Evolutionary conservation across 2,329 filamentous ascomycete genomes (phyloP).

Genomic region (Coleophoma eucalyptorum): DNA sequence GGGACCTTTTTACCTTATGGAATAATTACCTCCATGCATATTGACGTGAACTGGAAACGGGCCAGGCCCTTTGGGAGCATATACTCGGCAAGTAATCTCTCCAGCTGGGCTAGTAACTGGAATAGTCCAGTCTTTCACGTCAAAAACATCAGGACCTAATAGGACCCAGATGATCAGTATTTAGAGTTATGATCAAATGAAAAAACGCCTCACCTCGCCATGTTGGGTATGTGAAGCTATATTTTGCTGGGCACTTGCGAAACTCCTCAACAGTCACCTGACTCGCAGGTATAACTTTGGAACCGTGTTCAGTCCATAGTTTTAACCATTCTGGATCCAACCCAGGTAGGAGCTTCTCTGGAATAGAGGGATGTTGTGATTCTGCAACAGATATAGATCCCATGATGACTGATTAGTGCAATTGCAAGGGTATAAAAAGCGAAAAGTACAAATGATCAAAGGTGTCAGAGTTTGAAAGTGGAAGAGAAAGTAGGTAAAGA

Average conservation of each 20-base stretch:
- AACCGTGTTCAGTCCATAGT: slow-evolving; percentile 25
- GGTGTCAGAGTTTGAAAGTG: no score
- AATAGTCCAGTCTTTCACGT: slow-evolving; percentile 16
- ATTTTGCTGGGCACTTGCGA: slow-evolving; percentile 18
- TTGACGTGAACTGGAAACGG: slow-evolving; percentile 23
- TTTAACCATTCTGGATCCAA: slow-evolving; percentile 25
- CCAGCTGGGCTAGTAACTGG: slow-evolving; percentile 21
- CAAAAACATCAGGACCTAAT: slow-evolving; percentile 13
- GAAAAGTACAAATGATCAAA: no score
- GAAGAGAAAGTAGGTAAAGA: no score
- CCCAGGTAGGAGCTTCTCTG: slow-evolving; percentile 1
- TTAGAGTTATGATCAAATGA: no score
- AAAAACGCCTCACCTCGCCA: slow-evolving; percentile 2
- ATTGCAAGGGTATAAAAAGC: no score
- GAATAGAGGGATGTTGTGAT: no score
- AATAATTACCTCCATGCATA: slow-evolving; percentile 18
- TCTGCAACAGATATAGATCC: no score
- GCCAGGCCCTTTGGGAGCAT: slow-evolving; percentile 22
- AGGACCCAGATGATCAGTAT: background rate
- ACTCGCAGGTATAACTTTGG: slow-evolving; percentile 12
- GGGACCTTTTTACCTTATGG: background rate
- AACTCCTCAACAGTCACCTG: slow-evolving; percentile 25
- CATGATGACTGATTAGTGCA: no score
- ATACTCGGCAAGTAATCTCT: slow-evolving; percentile 20
- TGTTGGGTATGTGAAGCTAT: slow-evolving; percentile 27